A percentile compares a stretch with the other conserved stretches of the same genome.
phyloP scores from a whole-genome alignment of 805 yeast genomes.

The Saccharomycopsis sp. region DNA sequence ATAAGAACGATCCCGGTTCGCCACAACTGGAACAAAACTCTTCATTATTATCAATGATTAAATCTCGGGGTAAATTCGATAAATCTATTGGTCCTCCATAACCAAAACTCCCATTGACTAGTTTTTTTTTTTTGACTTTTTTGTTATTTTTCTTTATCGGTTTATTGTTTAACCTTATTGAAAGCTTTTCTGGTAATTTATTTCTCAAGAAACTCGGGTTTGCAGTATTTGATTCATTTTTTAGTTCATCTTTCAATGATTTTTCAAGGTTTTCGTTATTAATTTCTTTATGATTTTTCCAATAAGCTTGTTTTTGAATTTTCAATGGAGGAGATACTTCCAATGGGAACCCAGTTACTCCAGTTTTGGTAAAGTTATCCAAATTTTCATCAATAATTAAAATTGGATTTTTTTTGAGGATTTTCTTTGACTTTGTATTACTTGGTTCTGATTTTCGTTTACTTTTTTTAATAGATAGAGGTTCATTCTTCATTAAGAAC shows the following conservation, averaged over 20 bases:
- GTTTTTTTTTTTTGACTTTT: background rate
- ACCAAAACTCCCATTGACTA: conserved; percentile 9
- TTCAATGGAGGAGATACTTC: conserved; percentile 12
- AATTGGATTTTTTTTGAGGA: no score
- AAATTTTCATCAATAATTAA: conserved; percentile 2
- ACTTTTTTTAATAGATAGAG: no score
- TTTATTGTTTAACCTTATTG: background rate
- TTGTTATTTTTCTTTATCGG: background rate
- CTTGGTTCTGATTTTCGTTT: no score
- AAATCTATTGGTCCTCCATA: conserved; percentile 13
- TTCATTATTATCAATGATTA: conserved; percentile 40
- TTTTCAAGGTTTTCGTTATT: no score
- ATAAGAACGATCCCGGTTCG: conserved; percentile 76
- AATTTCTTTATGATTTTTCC: conserved; percentile 2
- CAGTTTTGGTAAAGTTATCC: conserved; percentile 2
- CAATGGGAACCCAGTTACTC: conserved; percentile 15
- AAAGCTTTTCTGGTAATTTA: background rate
- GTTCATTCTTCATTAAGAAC: no score
- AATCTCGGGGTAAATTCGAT: background rate
- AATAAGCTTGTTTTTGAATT: conserved; percentile 8
- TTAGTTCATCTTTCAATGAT: background rate
- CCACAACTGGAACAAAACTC: conserved; percentile 92
- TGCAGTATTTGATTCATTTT: background rate
- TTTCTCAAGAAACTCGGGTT: conserved; percentile 1
- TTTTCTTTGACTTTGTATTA: no score